Conservation (phyloP, 495 filamentous ascomycete genomes). For the Penicillium lagena region DNA sequence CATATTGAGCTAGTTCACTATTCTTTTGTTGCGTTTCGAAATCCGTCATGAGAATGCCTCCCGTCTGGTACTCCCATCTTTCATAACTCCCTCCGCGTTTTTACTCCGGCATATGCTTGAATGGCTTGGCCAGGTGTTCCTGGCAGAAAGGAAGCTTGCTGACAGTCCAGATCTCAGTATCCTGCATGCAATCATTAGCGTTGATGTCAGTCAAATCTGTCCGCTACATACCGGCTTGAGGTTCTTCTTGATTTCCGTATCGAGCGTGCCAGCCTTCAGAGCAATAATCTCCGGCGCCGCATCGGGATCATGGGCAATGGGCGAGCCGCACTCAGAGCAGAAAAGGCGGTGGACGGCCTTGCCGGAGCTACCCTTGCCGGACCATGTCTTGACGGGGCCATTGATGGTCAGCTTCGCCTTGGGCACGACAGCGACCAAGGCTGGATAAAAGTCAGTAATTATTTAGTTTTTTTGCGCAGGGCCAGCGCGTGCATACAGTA, state of each 20-base stretch:
- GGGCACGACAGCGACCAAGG: conserved; percentile 58
- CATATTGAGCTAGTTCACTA: not conserved
- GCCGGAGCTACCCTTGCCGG: conserved; percentile 49
- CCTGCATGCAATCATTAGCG: conserved; percentile 20
- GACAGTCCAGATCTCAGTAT: conserved; percentile 63
- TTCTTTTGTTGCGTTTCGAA: not conserved
- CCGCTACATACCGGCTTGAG: conserved; percentile 52
- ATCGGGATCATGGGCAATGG: conserved; percentile 64
- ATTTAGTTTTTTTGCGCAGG: not conserved
- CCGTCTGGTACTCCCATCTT: too few relatives aligned
- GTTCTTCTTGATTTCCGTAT: conserved; percentile 56
- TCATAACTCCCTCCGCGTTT: not conserved
- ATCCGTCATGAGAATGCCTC: conserved; percentile 1
- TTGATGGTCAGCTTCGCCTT: conserved; percentile 54
- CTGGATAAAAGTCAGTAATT: conserved; percentile 22
- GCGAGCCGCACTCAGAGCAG: conserved; percentile 63
- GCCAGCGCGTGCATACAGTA: conserved; percentile 43
- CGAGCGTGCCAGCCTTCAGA: conserved; percentile 59
- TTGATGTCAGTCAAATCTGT: not conserved
- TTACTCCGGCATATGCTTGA: conserved; percentile 57
- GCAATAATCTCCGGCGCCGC: conserved; percentile 62
- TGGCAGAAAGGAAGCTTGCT: conserved; percentile 64
- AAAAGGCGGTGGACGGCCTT: conserved; percentile 58
- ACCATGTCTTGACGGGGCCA: conserved; percentile 58
- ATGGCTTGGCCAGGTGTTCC: conserved; percentile 54